These are phyloP conservation scores for Cyclospora cayetanensis DNA, from an alignment of 169 alveolate genomes.

Conservation along the genomic window DNA sequence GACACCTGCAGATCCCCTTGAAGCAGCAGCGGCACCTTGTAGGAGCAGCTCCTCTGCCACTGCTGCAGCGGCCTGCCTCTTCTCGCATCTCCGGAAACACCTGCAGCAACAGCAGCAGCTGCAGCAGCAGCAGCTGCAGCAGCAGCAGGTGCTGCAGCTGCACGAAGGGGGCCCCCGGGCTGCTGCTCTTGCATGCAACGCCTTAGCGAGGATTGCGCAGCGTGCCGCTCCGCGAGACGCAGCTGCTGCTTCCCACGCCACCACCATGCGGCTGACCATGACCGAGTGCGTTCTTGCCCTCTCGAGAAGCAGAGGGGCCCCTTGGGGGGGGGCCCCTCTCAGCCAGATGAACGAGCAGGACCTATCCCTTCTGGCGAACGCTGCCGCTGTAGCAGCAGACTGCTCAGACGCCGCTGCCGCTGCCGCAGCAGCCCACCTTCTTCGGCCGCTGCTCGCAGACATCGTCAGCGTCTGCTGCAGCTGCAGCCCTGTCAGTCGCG, in stretches of 20 bases:
- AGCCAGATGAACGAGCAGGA: neutral
- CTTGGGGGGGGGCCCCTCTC: too few relatives aligned
- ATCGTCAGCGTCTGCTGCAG: neutral
- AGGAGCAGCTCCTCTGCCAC: neutral
- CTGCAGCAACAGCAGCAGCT: constrained; percentile 23
- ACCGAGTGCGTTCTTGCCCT: neutral
- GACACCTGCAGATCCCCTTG: neutral
- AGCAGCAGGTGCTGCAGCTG: constrained; percentile 14
- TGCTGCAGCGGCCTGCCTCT: constrained; percentile 6
- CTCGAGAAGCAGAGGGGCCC: neutral
- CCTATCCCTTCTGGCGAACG: neutral
- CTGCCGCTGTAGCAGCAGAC: neutral
- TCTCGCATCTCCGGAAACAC: neutral
- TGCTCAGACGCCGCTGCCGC: too few relatives aligned
- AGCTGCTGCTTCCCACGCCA: neutral
- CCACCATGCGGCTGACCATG: neutral
- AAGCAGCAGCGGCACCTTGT: neutral
- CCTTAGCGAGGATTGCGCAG: neutral
- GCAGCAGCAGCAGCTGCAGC: constrained; percentile 1
- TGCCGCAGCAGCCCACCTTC: too few relatives aligned
- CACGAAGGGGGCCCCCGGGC: neutral
- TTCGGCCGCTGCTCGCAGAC: neutral
- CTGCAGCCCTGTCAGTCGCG: neutral
- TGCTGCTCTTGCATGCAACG: constrained; percentile 45
- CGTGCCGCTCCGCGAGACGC: neutral